phyloP scores from a whole-genome alignment of 1,284 basidiomycete species.

The Sporisorium exsertum region DNA sequence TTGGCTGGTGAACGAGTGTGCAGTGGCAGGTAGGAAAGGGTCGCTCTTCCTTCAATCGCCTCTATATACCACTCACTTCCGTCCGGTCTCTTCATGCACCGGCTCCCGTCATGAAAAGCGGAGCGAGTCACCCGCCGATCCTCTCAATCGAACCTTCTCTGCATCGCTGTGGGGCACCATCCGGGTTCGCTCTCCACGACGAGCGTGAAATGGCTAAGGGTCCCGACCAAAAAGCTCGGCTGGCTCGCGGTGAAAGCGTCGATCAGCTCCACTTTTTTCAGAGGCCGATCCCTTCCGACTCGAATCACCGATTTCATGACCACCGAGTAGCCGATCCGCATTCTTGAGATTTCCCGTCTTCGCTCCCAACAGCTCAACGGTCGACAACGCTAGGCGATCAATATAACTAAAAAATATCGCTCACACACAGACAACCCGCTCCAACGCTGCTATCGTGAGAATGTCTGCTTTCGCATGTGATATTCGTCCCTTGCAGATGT shows the following conservation, averaged over 20 bases:
- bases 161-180: too few species aligned
- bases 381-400: too few species aligned
- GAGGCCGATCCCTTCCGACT: constrained; percentile 1
- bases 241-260: neutral
- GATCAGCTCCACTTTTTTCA: neutral
- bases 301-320: neutral
- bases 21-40: too few species aligned
- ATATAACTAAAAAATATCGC: too few species aligned
- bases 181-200: neutral
- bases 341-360: neutral
- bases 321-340: neutral
- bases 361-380: neutral
- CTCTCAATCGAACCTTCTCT: too few species aligned
- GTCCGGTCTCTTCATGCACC: too few species aligned
- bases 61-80: too few species aligned
- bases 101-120: too few species aligned
- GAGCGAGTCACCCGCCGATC: too few species aligned
- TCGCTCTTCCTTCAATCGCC: too few species aligned
- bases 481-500: constrained; percentile 6
- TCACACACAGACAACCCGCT: neutral
- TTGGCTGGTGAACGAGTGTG: too few species aligned
- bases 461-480: constrained; percentile 41
- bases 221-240: neutral
- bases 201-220: neutral
- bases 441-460: constrained; percentile 14